Base-by-base conservation (phyloP, 306 rosid genomes). In the Senna siamea region DNA sequence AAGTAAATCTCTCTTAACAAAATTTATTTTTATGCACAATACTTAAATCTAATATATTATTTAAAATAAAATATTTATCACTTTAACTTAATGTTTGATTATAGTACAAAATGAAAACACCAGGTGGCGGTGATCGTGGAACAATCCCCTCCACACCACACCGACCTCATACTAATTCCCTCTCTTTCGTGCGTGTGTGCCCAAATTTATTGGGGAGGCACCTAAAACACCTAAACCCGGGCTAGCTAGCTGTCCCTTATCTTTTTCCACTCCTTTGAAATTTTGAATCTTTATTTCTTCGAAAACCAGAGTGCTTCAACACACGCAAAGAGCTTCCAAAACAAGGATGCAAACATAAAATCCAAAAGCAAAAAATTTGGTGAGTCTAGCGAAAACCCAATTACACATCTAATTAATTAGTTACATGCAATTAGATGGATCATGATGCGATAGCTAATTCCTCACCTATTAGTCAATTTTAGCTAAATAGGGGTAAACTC, bases 151-250 rank as follows among this genome's bases (percentile, higher is more conserved):
- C 30, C 30, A 26, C 30, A 26, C 30, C 30, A 26, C 30, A 26
- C 30, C 3, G 2, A 26, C 30, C 30, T 26, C 30, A 26, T 26
- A 1, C 30, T 26, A 26, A 26, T 26, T 26, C 30, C 30, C 30
- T n/a, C n/a, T n/a, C n/a, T n/a, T n/a, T n/a, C n/a, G n/a, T n/a
- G n/a, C n/a, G n/a, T n/a, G n/a, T n/a, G n/a, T n/a, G n/a, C n/a
- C n/a, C n/a, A 26, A 26, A 23, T 71, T 60, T 37, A 53, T 46
- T 62, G 69, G 56, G 22, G 44, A 28, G 51, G 30, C 47, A 69
- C 82, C 82, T 67, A 78, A 78, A 68, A 18, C 63, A 52, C 73
- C 53, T 55, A 73, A 73, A 51, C 48, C 30, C 30, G 1, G 3
- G 30, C 30, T 26, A 26, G 30, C 30, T 26, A 26, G 30, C 50